Evolutionary conservation across 805 yeast genomes (phyloP), one percentile per base, ranked within the genome.

Genomic region (Metschnikowia lachancei): DNA sequence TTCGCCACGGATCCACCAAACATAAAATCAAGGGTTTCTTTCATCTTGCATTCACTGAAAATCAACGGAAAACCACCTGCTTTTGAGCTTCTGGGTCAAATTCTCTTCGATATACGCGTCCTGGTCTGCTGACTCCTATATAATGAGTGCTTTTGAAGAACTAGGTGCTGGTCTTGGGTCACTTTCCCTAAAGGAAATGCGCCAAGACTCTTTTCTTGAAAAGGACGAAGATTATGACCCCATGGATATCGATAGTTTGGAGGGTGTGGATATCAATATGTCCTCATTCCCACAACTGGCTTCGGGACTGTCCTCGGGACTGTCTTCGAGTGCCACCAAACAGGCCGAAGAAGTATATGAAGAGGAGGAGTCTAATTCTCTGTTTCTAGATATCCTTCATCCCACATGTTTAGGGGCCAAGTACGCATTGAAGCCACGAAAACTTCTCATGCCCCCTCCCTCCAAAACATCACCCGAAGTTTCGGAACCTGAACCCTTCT

Each of bases 401-500:
- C 77, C 76, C 2, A 72, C 77, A 2, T 55, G 54, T n/a, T 49
- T 72, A 17, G 77, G 77, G 0, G 76, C 75, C 4, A 60, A 64
- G 43, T 59, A 63, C 43, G 77, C 77, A 1, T 49, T 70, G 32
- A 60, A 55, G 43, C 70, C 63, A 14, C 57, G 51, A 41, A 54
- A 66, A 41, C 51, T 66, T n/a, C 59, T 66, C 36, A 58, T 64
- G 39, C 63, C 71, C 9, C 63, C 67, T n/a, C 47, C 35, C 4
- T 14, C 35, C 4, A 32, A 14, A 32, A 29, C 45, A 12, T 10
- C 30, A 11, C 39, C 16, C 26, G 30, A n/a, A 12, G 22, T 6
- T 10, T 3, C n/a, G 22, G 43, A 14, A 10, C 14, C 20, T 3
- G 16, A 20, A 4, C 19, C 24, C 18, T 13, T 3, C 20, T 7